Evolutionary conservation across 306 rosid species (phyloP).

Genomic region (Alnus glutinosa): DNA sequence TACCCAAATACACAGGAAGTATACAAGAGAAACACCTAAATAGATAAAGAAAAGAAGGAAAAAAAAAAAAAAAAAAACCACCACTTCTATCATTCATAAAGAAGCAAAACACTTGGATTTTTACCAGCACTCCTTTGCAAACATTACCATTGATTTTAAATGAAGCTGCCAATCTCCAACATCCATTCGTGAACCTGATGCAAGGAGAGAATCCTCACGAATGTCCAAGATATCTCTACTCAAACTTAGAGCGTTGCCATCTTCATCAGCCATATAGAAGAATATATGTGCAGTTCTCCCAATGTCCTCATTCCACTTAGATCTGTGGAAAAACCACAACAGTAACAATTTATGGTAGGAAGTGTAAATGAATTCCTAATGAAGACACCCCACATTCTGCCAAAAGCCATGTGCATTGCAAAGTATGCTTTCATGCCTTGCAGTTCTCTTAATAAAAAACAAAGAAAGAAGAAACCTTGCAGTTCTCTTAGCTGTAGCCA

Average conservation of each 20-base stretch:
- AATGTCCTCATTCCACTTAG: conserved; percentile 47
- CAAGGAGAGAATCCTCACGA: conserved; percentile 58
- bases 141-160: conserved; percentile 78
- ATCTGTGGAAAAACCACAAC: conserved; percentile 52
- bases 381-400: conserved; percentile 9
- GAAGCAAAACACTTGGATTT: conserved; percentile 15
- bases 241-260: conserved; percentile 57
- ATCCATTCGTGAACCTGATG: conserved; percentile 76
- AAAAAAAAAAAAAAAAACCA: too few species aligned
- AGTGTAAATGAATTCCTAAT: conserved; percentile 6
- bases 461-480: background rate
- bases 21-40: background rate
- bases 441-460: background rate
- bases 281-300: conserved; percentile 64
- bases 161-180: conserved; percentile 95
- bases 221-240: conserved; percentile 47
- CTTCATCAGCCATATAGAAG: conserved; percentile 96
- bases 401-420: conserved; percentile 6
- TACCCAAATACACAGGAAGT: too few species aligned
- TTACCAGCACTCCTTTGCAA: conserved; percentile 18
- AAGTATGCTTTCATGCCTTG: background rate
- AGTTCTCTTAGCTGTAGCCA: background rate
- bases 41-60: background rate
- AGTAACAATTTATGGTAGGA: conserved; percentile 20
- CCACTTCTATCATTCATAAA: background rate